Conservation (phyloP, 2,329 filamentous ascomycete species). For the Fusarium coffeatum region DNA sequence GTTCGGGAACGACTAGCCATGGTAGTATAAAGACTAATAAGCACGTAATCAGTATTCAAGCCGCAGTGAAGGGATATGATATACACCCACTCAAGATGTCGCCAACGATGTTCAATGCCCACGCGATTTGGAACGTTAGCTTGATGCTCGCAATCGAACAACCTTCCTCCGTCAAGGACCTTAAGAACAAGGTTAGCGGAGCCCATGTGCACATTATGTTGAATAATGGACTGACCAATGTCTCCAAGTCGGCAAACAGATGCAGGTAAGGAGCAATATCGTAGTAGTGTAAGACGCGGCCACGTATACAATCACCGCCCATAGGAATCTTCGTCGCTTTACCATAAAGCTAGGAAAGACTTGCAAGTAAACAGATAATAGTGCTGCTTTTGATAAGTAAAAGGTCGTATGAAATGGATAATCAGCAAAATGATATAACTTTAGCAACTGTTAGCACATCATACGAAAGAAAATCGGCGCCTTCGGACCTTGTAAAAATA, state of each 20-base stretch:
- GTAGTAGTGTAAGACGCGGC: neutral
- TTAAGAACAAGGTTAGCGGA: neutral
- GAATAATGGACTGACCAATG: constrained; percentile 4
- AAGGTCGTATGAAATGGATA: neutral
- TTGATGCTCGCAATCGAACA: neutral
- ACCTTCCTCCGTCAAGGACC: neutral
- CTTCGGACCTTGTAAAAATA: constrained; percentile 4
- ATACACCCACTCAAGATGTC: constrained; percentile 14
- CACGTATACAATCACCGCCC: constrained; percentile 13
- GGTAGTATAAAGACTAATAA: constrained; percentile 21
- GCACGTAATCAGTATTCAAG: rapidly evolving
- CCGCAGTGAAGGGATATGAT: rapidly evolving
- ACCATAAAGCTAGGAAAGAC: constrained; percentile 26
- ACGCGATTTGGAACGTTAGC: constrained; percentile 6
- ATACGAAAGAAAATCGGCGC: rapidly evolving
- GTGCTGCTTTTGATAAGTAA: constrained; percentile 22
- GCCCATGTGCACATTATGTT: rapidly evolving
- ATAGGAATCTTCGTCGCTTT: constrained; percentile 21
- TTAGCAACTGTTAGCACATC: rapidly evolving
- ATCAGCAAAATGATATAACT: neutral
- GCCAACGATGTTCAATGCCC: constrained; percentile 11
- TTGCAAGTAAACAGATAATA: constrained; percentile 20
- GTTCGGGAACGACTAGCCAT: constrained; percentile 23
- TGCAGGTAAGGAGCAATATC: neutral
- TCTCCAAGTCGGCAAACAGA: constrained; percentile 10